Evolutionary conservation across 2,329 filamentous ascomycete species (phyloP).

Genomic region (Colletotrichum tabaci): DNA sequence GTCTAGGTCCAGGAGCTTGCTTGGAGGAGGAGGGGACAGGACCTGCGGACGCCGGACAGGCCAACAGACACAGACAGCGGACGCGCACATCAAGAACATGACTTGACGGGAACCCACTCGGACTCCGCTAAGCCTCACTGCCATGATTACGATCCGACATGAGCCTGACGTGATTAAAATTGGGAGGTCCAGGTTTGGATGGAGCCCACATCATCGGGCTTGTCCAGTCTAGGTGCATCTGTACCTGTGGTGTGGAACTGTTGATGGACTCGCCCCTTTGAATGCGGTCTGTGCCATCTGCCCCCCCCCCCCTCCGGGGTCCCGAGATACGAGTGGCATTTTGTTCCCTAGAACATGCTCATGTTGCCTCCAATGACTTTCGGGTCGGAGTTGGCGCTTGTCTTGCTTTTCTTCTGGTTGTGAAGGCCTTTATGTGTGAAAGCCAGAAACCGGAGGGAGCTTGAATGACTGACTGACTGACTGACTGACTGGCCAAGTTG

Average conservation of each 20-base stretch:
- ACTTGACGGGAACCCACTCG: slow-evolving; percentile 41
- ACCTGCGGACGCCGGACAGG: neutral
- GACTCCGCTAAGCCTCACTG: slow-evolving; percentile 41
- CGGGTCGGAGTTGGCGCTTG: no score
- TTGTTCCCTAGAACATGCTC: no score
- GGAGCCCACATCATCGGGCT: slow-evolving; percentile 35
- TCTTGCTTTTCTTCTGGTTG: no score
- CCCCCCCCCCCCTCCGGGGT: no score
- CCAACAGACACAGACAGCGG: neutral
- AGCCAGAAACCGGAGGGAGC: neutral
- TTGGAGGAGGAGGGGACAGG: neutral
- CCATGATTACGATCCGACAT: slow-evolving; percentile 40
- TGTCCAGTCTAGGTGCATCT: slow-evolving; percentile 30
- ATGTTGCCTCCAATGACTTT: no score
- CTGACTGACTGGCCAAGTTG: neutral
- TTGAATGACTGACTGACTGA: neutral
- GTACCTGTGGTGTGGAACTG: slow-evolving; percentile 1
- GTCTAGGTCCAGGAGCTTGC: neutral
- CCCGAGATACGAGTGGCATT: no score
- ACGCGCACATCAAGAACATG: slow-evolving; percentile 26
- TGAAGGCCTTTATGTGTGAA: no score
- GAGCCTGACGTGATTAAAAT: slow-evolving; percentile 42
- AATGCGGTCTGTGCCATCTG: neutral
- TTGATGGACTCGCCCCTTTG: slow-evolving; percentile 24
- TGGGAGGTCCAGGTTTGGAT: slow-evolving; percentile 36